phyloP scores from a whole-genome alignment of 169 alveolate genomes.

The Cryptosporidium baileyi region DNA sequence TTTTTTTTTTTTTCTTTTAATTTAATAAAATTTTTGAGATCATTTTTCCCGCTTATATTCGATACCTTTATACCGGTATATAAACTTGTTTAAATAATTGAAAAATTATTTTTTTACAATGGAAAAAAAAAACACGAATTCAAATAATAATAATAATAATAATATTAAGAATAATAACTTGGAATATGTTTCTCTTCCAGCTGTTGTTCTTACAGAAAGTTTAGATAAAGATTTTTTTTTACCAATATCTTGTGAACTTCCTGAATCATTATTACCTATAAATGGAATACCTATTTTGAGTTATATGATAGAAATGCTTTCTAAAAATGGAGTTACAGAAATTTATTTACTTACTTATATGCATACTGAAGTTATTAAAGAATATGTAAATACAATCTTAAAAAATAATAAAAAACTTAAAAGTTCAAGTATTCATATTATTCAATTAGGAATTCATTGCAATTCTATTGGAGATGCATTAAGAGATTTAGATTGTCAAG shows the following conservation, averaged over 20 bases:
- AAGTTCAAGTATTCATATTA: background rate
- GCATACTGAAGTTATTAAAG: constrained; percentile 1
- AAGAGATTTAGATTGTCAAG: constrained; percentile 53
- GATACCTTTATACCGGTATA: too few species aligned
- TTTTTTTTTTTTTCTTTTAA: too few species aligned
- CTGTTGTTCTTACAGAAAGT: constrained; percentile 42
- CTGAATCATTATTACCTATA: constrained; percentile 35
- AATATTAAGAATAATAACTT: background rate
- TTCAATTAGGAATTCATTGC: constrained; percentile 29
- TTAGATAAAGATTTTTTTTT: constrained; percentile 34
- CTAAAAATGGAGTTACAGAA: constrained; percentile 54
- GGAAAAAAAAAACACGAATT: background rate
- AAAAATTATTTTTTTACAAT: background rate
- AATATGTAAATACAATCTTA: background rate
- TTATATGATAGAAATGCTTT: constrained; percentile 45
- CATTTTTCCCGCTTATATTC: too few species aligned
- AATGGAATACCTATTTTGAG: constrained; percentile 51
- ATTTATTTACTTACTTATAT: background rate
- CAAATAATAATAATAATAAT: background rate
- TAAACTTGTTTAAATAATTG: background rate
- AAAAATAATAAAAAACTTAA: background rate
- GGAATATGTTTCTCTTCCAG: constrained; percentile 32
- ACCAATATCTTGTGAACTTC: constrained; percentile 60
- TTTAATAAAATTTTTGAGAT: too few species aligned
- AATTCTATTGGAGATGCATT: constrained; percentile 34